Evolutionary conservation across 148 eudicot species (phyloP).

Genomic region (Camellia japonica): DNA sequence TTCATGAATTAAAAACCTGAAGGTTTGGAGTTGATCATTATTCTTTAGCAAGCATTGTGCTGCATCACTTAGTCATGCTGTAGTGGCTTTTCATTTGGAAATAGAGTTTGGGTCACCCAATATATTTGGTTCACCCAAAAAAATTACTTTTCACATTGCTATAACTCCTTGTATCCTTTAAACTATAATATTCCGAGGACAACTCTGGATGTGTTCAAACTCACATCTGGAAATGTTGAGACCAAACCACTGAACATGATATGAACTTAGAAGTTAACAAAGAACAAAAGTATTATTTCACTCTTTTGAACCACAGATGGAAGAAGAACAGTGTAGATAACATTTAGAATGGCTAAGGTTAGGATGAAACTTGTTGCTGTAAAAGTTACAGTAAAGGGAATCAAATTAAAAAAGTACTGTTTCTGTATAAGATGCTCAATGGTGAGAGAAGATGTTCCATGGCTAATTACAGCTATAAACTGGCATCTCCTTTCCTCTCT

Average conservation of each 20-base stretch:
- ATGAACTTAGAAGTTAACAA: background rate
- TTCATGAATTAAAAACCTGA: constrained; percentile 1
- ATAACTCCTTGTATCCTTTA: background rate
- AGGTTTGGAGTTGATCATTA: background rate
- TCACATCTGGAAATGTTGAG: background rate
- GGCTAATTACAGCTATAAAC: too few relatives aligned
- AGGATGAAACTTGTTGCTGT: background rate
- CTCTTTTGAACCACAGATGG: background rate
- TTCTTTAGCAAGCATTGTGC: background rate
- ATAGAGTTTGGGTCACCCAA: background rate
- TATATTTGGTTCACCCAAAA: background rate
- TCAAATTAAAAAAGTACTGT: background rate
- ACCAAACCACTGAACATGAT: background rate
- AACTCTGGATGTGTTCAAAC: background rate
- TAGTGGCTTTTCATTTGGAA: background rate
- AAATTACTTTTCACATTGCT: background rate
- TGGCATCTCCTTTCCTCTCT: background rate
- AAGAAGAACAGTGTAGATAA: background rate
- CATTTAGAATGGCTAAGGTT: background rate
- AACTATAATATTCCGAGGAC: background rate
- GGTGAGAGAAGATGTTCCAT: too few relatives aligned
- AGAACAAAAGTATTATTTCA: background rate
- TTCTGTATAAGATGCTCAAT: too few relatives aligned
- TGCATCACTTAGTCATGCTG: constrained; percentile 1
- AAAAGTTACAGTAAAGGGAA: background rate